Base-by-base conservation (phyloP, 1,139 yeast genomes). In the Sugiyamaella pinicola region DNA sequence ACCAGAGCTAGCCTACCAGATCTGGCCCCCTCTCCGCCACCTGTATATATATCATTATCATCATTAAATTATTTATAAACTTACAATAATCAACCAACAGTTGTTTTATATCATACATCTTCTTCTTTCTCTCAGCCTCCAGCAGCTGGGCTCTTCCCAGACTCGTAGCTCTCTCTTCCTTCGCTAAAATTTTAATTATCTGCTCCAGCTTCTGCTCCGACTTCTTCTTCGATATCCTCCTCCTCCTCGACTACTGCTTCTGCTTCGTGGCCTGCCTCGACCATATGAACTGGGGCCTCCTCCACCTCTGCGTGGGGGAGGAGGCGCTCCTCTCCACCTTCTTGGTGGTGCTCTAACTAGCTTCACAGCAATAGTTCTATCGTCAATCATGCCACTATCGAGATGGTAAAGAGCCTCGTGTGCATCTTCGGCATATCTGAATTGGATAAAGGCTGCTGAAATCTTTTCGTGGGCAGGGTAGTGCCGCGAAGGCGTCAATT, bases 371-470 rank as follows among this genome's bases (percentile, higher is more conserved):
- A 64, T 53, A 9, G 49, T 52, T 22, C 51, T 34, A 12, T 56
- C 42, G 46, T 64, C 68, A 44, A 64, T 59, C 60, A 61, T 59
- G n/a, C 67, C 68, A 2, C 62, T 61, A 47, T 64, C 59, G 65
- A 64, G 61, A 29, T 54, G 58, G 2, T 48, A 40, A 8, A 54
- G 55, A 6, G 67, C 67, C 10, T 50, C 56, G 10, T 55, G 47
- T n/a, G 67, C 67, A 41, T 61, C 63, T n/a, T 49, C 59, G 1
- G 60, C 58, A 22, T 51, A 50, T 21, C 53, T 35, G 44, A 35
- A 64, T 8, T 56, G 51, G 17, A 64, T 57, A 47, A 48, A 58
- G 39, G 63, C 56, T 2, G 61, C 55, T 2, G 56, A 51, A 6
- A 51, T 42, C 33, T 43, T 46, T 17, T 42, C 33, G 4, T 19